Evolutionary conservation across 768 basidiomycete species (phyloP).

Genomic region (Mycena galericulata): DNA sequence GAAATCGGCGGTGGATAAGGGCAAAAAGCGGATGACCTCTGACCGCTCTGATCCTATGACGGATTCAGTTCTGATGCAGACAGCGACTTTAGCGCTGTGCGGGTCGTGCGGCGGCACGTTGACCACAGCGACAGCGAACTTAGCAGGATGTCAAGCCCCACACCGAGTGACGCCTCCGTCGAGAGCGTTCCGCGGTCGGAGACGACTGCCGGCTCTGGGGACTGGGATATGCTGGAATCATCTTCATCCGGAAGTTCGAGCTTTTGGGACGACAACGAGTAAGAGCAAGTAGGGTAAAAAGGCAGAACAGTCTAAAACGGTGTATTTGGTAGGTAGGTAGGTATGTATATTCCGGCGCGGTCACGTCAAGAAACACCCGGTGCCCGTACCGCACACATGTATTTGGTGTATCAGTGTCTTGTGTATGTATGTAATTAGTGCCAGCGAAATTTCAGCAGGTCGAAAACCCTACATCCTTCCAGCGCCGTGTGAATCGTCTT

Average conservation of each 20-base stretch:
- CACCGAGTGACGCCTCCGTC: conserved; percentile 19
- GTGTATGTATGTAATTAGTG: neutral
- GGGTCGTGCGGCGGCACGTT: neutral
- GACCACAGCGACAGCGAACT: neutral
- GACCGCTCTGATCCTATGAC: conserved; percentile 13
- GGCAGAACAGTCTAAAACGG: too few relatives aligned
- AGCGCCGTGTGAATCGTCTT: neutral
- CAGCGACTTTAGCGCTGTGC: conserved; percentile 3
- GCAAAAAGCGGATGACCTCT: conserved; percentile 8
- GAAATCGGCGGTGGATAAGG: too few relatives aligned
- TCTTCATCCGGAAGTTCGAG: conserved; percentile 6
- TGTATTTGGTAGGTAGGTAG: too few relatives aligned
- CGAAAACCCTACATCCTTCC: neutral
- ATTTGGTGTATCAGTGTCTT: neutral
- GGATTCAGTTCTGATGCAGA: conserved; percentile 24
- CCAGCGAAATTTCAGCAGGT: neutral
- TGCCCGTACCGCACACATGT: too few relatives aligned
- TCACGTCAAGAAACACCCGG: too few relatives aligned
- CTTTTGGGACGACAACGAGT: conserved; percentile 12
- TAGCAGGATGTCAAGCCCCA: conserved; percentile 9
- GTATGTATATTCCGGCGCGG: too few relatives aligned
- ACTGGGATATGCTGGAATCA: conserved; percentile 29
- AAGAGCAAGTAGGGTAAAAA: too few relatives aligned
- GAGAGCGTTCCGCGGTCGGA: conserved; percentile 17
- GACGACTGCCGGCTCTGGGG: conserved; percentile 2